These are phyloP conservation scores for Pseudogymnoascus sp. DNA, from an alignment of 2,329 filamentous ascomycete species.

Conservation along the genomic window DNA sequence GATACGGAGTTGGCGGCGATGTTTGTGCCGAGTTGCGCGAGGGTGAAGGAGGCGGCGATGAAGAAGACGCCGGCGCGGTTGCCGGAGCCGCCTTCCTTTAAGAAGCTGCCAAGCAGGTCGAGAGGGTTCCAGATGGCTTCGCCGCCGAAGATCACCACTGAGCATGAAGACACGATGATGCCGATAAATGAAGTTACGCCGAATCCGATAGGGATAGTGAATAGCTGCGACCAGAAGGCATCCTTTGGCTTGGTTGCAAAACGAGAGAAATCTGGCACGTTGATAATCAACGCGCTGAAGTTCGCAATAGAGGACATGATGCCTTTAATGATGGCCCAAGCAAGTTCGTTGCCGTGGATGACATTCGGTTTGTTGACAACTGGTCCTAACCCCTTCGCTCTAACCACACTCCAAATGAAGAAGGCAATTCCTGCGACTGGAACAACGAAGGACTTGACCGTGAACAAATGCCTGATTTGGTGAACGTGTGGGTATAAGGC, in stretches of 20 bases:
- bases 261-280: constrained; percentile 78
- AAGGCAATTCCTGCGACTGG: constrained; percentile 78
- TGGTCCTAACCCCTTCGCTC: constrained; percentile 75
- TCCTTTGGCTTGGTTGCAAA: constrained; percentile 72
- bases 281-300: constrained; percentile 76
- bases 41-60: constrained; percentile 61
- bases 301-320: constrained; percentile 88
- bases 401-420: constrained; percentile 78
- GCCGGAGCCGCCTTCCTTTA: constrained; percentile 59
- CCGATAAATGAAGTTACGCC: constrained; percentile 78
- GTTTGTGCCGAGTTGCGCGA: constrained; percentile 80
- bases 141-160: constrained; percentile 55
- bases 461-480: constrained; percentile 83
- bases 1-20: constrained; percentile 83
- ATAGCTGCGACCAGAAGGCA: constrained; percentile 72
- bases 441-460: constrained; percentile 79
- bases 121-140: constrained; percentile 69
- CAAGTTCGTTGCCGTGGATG: constrained; percentile 60
- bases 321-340: constrained; percentile 75
- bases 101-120: constrained; percentile 57
- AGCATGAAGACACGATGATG: constrained; percentile 70
- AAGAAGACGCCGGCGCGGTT: constrained; percentile 72
- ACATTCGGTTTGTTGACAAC: constrained; percentile 64
- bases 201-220: constrained; percentile 66
- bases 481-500: constrained; percentile 88